Evolutionary conservation across 2,329 filamentous ascomycete genomes (phyloP).

Genomic region (Venturia aucupariae): DNA sequence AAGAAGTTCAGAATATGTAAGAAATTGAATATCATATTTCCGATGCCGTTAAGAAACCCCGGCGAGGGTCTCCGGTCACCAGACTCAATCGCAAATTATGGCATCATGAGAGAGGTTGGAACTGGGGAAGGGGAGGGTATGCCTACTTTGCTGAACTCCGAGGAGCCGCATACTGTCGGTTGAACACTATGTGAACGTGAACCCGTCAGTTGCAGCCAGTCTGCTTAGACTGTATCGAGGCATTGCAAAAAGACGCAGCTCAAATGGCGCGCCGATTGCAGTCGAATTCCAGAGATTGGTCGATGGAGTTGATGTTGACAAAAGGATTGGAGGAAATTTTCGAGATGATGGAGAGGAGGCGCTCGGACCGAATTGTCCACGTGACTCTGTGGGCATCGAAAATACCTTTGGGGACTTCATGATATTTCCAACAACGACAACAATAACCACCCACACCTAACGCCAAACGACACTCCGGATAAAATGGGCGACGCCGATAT

Average conservation of each 20-base stretch:
- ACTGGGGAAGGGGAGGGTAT: background rate
- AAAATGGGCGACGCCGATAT: slow-evolving; percentile 41
- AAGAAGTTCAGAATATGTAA: slow-evolving; percentile 91
- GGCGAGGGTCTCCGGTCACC: slow-evolving; percentile 79
- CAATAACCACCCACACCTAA: slow-evolving; percentile 1
- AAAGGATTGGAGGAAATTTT: background rate
- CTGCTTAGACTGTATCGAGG: background rate
- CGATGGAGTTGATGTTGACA: background rate
- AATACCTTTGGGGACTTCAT: background rate
- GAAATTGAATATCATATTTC: slow-evolving; percentile 82
- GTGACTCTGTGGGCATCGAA: background rate
- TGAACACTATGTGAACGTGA: background rate
- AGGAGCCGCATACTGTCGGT: background rate
- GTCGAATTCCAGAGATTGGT: background rate
- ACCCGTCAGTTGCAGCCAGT: background rate
- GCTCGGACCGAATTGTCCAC: background rate
- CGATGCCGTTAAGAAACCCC: slow-evolving; percentile 71
- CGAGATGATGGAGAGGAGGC: background rate
- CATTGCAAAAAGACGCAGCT: background rate
- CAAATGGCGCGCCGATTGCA: background rate
- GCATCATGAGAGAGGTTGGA: slow-evolving; percentile 2
- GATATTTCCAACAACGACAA: background rate
- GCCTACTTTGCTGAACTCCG: background rate
- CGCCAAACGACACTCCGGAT: slow-evolving; percentile 20
- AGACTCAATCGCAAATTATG: slow-evolving; percentile 96